Conservation (phyloP, 768 basidiomycete genomes). For the Fomitopsis pulvina region DNA sequence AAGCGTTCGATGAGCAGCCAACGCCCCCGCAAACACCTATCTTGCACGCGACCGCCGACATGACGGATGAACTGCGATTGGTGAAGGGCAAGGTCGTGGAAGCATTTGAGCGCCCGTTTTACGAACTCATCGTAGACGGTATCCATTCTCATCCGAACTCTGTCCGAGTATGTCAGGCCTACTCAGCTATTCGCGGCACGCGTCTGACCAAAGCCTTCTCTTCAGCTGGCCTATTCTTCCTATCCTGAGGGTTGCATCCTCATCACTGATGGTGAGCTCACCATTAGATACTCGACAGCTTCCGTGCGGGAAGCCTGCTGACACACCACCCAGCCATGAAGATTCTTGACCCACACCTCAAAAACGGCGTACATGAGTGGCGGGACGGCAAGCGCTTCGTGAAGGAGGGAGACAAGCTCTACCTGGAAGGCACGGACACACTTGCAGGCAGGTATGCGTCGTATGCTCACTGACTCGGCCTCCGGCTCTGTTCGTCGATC, state of each 20-base stretch:
- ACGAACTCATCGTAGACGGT: slow-evolving; percentile 87
- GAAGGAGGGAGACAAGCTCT: slow-evolving; percentile 76
- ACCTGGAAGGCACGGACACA: slow-evolving; percentile 79
- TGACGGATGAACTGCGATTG: slow-evolving; percentile 28
- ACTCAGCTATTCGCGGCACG: not conserved
- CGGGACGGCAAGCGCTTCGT: slow-evolving; percentile 75
- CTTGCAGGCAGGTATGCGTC: slow-evolving; percentile 74
- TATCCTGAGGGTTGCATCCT: slow-evolving; percentile 83
- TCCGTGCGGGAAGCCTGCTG: not conserved
- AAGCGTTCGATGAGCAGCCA: slow-evolving; percentile 54
- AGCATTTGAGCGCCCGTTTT: slow-evolving; percentile 67
- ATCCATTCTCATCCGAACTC: slow-evolving; percentile 90
- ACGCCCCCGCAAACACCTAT: slow-evolving; percentile 51
- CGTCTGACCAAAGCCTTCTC: not conserved
- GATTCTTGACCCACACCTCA: slow-evolving; percentile 77
- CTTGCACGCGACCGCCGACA: slow-evolving; percentile 11
- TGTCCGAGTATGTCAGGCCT: slow-evolving; percentile 53
- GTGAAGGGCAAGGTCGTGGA: slow-evolving; percentile 45
- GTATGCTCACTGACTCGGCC: not conserved
- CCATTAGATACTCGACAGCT: not conserved
- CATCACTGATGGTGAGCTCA: slow-evolving; percentile 73
- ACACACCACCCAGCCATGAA: slow-evolving; percentile 55
- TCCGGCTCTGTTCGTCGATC: not conserved
- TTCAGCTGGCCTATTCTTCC: slow-evolving; percentile 73
- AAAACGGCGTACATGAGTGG: slow-evolving; percentile 85